Evolutionary conservation across 345 rosid species (phyloP).

Genomic region (Pseudoturritis turrita): DNA sequence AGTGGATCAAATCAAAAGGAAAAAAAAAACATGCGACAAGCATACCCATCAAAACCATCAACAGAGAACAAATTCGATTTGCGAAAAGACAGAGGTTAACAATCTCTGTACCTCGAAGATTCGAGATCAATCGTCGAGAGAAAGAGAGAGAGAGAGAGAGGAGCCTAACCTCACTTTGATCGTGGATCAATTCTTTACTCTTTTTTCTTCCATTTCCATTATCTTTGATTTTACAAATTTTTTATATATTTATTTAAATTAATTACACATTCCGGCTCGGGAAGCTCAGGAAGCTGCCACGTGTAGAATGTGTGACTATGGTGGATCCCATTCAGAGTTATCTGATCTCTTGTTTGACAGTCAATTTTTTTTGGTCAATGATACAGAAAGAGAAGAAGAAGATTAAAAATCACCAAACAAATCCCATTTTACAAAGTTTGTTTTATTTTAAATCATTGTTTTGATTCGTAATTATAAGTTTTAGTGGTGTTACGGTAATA

Average conservation of each 20-base stretch:
- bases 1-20: constrained; percentile 23
- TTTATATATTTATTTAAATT: neutral
- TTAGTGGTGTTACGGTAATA: no score
- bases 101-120: neutral
- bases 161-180: constrained; percentile 31
- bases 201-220: neutral
- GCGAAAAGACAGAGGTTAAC: neutral
- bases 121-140: constrained; percentile 3
- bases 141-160: neutral
- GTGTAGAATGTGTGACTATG: neutral
- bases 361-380: constrained; percentile 1
- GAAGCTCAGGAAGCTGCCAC: constrained; percentile 20
- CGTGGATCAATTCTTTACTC: constrained; percentile 29
- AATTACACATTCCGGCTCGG: constrained; percentile 6
- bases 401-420: no score
- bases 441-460: no score
- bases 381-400: neutral
- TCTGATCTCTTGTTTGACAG: constrained; percentile 17
- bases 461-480: no score
- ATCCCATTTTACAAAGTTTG: no score
- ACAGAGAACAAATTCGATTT: neutral
- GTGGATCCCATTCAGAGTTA: constrained; percentile 22
- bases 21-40: neutral
- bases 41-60: neutral
- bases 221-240: neutral